Evolutionary conservation across 1,139 yeast genomes (phyloP).

Genomic region (Suhomyces yuchorum): DNA sequence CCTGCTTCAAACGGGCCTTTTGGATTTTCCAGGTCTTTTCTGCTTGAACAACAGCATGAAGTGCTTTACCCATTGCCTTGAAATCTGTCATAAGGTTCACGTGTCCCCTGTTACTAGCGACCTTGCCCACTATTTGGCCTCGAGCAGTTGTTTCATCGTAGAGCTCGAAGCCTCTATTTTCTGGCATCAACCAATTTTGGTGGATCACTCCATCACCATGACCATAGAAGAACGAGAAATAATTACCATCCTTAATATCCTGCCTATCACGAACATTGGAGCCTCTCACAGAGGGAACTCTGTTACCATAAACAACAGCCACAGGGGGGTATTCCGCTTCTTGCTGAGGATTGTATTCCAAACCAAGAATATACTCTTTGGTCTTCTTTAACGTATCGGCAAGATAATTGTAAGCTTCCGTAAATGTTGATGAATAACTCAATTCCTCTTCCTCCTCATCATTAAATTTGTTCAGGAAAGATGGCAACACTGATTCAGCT

Average conservation of each 20-base stretch:
- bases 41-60: constrained; percentile 58
- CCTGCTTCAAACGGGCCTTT: constrained; percentile 1
- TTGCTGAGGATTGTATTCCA: constrained; percentile 53
- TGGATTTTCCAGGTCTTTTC: constrained; percentile 44
- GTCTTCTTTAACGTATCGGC: constrained; percentile 62
- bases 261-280: constrained; percentile 62
- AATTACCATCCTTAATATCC: constrained; percentile 70
- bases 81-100: constrained; percentile 77
- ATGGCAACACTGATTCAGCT: constrained; percentile 5
- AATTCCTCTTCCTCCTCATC: constrained; percentile 15
- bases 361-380: constrained; percentile 56
- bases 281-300: constrained; percentile 83
- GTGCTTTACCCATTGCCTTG: constrained; percentile 69
- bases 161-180: constrained; percentile 59
- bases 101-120: constrained; percentile 71
- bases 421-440: constrained; percentile 41
- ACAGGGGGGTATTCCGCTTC: constrained; percentile 71
- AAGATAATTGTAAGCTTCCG: constrained; percentile 67
- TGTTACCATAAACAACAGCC: constrained; percentile 77
- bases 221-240: constrained; percentile 76
- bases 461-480: constrained; percentile 1
- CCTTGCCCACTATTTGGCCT: constrained; percentile 64
- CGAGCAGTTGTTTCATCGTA: constrained; percentile 34
- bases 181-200: constrained; percentile 81
- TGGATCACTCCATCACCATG: constrained; percentile 95